Evolutionary conservation across 2,329 filamentous ascomycete species (phyloP), one percentile per base, ranked within the genome.

Genomic region (Amauroascus niger): DNA sequence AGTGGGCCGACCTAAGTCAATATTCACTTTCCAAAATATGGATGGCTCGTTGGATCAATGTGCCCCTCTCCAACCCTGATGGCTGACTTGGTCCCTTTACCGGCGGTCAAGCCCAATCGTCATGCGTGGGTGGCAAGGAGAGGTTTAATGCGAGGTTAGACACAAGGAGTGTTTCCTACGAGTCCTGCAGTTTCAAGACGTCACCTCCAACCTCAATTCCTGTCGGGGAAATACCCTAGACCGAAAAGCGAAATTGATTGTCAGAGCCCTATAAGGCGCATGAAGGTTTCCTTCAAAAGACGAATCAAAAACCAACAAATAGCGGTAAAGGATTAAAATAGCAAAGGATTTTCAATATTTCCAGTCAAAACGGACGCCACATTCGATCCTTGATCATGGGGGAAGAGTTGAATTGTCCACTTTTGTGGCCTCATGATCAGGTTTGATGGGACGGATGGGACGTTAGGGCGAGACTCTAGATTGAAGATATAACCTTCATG

Each of bases 251-350:
- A 8, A 39, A 28, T 7, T 24, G 1, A 20, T n/a, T 35, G 26
- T 11, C 11, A 7, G 16, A 39, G 48, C 48, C 48, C 28, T 50
- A 50, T 33, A 50, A 37, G 48, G 48, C 37, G 39, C 37, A 43
- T 20, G 14, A 26, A n/a, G 2, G 11, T 22, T 50, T 37, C 8
- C 20, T 37, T 22, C 14, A 5, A 26, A 14, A 8, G 1, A 13
- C 33, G 22, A 48, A 37, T 48, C 33, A 18, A 22, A 35, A 35
- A 11, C 4, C 16, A 32, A 32, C 16, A 16, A 39, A 30, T 39
- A 20, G 40, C 41, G 41, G 41, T 39, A 30, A 46, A 46, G 11
- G 13, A 18, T 18, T 37, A 46, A 52, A 52, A 45, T 51, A 51
- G 47, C 6, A 26, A 14, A 16, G 44, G 22, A 9, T 40, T 16